phyloP scores from a whole-genome alignment of 1,139 yeast genomes.

The Kazachstania sp. region DNA sequence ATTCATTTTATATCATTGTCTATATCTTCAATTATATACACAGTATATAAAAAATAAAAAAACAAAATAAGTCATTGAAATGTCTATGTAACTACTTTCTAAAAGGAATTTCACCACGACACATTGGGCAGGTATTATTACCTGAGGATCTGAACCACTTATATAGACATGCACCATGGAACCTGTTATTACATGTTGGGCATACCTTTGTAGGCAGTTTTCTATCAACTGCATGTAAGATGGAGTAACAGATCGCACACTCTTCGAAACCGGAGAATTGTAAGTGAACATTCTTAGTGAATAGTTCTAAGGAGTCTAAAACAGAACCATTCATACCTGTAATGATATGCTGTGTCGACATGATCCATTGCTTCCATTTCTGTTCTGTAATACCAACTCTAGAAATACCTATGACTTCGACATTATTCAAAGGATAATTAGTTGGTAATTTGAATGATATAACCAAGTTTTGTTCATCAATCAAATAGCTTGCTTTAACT shows the following conservation, averaged over 20 bases:
- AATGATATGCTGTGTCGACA: conserved; percentile 78
- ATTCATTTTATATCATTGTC: no score
- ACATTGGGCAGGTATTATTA: conserved; percentile 85
- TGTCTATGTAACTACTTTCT: conserved; percentile 18
- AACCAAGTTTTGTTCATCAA: conserved; percentile 86
- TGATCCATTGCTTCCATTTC: conserved; percentile 92
- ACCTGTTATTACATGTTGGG: conserved; percentile 82
- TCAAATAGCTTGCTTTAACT: conserved; percentile 61
- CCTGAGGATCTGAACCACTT: conserved; percentile 97
- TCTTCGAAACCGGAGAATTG: conserved; percentile 92
- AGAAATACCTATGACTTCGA: conserved; percentile 66
- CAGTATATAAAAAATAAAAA: neutral
- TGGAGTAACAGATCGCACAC: conserved; percentile 92
- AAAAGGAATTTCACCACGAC: conserved; percentile 70
- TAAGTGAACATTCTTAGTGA: conserved; percentile 68
- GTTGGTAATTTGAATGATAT: conserved; percentile 65
- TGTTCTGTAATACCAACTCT: conserved; percentile 85
- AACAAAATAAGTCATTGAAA: neutral
- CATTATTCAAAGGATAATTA: conserved; percentile 65
- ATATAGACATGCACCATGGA: conserved; percentile 94
- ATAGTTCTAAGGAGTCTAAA: conserved; percentile 70
- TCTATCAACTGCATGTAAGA: conserved; percentile 75
- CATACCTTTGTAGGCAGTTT: conserved; percentile 86
- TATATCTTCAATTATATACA: neutral
- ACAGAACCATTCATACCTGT: conserved; percentile 70